These are phyloP conservation scores for Senna siamea DNA, from an alignment of 306 rosid genomes.

Conservation along the genomic window DNA sequence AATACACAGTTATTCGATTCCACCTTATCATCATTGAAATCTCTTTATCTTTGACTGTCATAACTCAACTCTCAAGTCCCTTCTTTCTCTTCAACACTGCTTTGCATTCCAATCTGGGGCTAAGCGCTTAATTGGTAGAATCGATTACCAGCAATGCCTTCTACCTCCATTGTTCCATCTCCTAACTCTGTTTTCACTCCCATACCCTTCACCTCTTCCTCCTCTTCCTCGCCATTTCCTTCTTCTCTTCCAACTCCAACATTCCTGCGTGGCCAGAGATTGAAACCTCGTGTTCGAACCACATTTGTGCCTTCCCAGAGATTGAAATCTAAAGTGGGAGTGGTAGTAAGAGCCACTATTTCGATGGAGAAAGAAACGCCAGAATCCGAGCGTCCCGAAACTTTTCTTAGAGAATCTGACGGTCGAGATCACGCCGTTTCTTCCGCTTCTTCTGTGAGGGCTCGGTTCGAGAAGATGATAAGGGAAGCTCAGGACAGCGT, in stretches of 20 bases:
- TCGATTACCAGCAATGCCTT: constrained; percentile 34
- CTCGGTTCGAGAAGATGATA: constrained; percentile 95
- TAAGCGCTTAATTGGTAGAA: not conserved
- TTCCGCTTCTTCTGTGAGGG: constrained; percentile 65
- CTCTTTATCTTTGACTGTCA: not conserved
- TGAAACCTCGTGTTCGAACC: constrained; percentile 15
- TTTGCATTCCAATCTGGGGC: not conserved
- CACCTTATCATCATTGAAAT: not conserved
- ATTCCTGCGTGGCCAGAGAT: not conserved
- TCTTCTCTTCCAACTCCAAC: constrained; percentile 9
- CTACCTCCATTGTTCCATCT: constrained; percentile 36
- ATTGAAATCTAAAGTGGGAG: not conserved
- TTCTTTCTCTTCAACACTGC: not conserved
- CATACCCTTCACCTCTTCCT: constrained; percentile 17
- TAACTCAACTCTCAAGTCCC: too few relatives aligned
- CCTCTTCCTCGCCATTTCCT: constrained; percentile 26
- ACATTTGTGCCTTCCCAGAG: not conserved
- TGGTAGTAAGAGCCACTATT: constrained; percentile 37
- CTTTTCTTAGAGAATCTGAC: constrained; percentile 74
- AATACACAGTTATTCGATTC: not conserved
- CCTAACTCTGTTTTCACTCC: constrained; percentile 40
- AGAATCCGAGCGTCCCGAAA: constrained; percentile 70
- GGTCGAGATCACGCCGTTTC: constrained; percentile 34
- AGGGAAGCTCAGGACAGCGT: constrained; percentile 89
- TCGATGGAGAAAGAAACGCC: constrained; percentile 90